Evolutionary conservation across 768 basidiomycete species (phyloP).

Genomic region (Pisolithus orientalis): DNA sequence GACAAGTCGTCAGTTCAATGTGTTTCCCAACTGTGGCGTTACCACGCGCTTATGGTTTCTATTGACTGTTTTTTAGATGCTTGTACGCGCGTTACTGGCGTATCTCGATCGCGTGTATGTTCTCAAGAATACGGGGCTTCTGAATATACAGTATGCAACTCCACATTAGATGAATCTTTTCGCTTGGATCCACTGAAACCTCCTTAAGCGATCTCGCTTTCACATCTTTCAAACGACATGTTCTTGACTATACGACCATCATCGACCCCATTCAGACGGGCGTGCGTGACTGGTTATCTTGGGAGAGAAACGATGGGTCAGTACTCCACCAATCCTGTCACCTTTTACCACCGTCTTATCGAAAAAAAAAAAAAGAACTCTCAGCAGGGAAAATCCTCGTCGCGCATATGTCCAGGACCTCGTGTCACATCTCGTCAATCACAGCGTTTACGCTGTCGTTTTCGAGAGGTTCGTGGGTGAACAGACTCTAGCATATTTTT

Average conservation of each 20-base stretch:
- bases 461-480: conserved; percentile 55
- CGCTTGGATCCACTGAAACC: background rate
- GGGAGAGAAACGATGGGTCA: conserved; percentile 45
- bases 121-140: conserved; percentile 29
- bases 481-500: conserved; percentile 48
- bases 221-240: conserved; percentile 39
- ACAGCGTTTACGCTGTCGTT: conserved; percentile 47
- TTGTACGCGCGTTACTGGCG: conserved; percentile 59
- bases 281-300: conserved; percentile 45
- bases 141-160: conserved; percentile 40
- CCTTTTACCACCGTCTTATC: background rate
- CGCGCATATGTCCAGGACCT: conserved; percentile 42
- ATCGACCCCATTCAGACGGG: conserved; percentile 37
- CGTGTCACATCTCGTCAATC: conserved; percentile 49
- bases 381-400: conserved; percentile 32
- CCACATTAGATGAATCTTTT: conserved; percentile 1
- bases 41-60: no score
- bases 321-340: conserved; percentile 1
- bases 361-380: background rate
- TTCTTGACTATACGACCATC: conserved; percentile 46
- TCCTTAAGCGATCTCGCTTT: conserved; percentile 53
- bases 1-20: conserved; percentile 47
- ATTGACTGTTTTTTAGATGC: conserved; percentile 30
- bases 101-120: conserved; percentile 70
- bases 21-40: no score